phyloP scores from a whole-genome alignment of 495 filamentous ascomycete genomes.

The Thermothielavioides terrestris region DNA sequence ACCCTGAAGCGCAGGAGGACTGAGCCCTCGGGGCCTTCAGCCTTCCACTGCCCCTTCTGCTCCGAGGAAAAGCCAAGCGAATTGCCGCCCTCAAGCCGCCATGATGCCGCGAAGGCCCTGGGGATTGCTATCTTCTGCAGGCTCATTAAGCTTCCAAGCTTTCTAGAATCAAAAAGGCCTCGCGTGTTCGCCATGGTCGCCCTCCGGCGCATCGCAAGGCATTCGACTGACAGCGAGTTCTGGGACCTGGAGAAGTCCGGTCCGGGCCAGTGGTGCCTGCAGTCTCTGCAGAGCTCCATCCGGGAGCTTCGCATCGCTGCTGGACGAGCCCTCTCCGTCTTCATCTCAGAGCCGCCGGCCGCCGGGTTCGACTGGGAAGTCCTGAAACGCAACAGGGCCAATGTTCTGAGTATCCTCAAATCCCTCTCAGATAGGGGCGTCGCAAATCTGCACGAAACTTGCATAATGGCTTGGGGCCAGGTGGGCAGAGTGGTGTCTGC shows the following conservation, averaged over 20 bases:
- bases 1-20: slow-evolving; percentile 15
- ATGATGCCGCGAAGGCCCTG: slow-evolving; percentile 6
- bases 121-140: slow-evolving; percentile 46
- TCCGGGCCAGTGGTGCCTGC: slow-evolving; percentile 71
- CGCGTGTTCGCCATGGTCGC: slow-evolving; percentile 67
- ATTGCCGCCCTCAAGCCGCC: background rate
- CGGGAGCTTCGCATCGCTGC: slow-evolving; percentile 81
- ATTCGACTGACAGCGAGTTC: slow-evolving; percentile 47
- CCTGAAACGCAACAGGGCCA: slow-evolving; percentile 55
- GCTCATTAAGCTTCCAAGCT: slow-evolving; percentile 47
- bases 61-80: background rate
- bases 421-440: slow-evolving; percentile 57
- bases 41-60: slow-evolving; percentile 20
- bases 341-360: slow-evolving; percentile 47
- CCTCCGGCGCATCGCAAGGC: slow-evolving; percentile 56
- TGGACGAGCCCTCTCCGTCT: slow-evolving; percentile 45
- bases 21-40: background rate
- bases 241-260: slow-evolving; percentile 57
- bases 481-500: slow-evolving; percentile 56
- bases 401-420: slow-evolving; percentile 59
- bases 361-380: slow-evolving; percentile 28
- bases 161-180: slow-evolving; percentile 50
- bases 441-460: slow-evolving; percentile 65
- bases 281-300: slow-evolving; percentile 69
- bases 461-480: slow-evolving; percentile 74